Evolutionary conservation across 148 eudicot species (phyloP).

Genomic region (Fagopyrum homotropicum): DNA sequence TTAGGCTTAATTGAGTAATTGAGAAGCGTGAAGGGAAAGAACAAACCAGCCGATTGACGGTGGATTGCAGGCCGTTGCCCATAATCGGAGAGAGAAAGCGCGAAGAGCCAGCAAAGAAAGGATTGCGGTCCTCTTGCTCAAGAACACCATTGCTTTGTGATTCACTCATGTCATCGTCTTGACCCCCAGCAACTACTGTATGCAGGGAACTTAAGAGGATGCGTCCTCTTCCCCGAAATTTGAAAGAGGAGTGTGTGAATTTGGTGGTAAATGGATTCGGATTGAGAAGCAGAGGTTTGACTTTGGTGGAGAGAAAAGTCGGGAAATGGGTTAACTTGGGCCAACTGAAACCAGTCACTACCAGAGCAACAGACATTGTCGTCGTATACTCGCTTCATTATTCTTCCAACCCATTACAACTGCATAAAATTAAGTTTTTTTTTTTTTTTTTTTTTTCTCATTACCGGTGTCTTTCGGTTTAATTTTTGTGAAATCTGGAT

Average conservation of each 20-base stretch:
- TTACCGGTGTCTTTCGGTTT: too few relatives aligned
- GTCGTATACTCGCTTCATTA: neutral
- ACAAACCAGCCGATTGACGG: slow-evolving; percentile 14
- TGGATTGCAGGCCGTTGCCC: neutral
- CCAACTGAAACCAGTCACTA: neutral
- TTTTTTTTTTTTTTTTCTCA: too few relatives aligned
- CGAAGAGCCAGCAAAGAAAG: neutral
- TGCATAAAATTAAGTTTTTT: too few relatives aligned
- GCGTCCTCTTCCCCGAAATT: neutral
- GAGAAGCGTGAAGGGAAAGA: neutral
- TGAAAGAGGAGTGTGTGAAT: neutral
- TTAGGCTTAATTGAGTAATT: neutral
- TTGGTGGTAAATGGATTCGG: neutral
- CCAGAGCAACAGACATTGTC: neutral
- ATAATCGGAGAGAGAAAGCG: neutral
- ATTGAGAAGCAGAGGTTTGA: neutral
- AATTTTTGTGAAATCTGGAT: too few relatives aligned
- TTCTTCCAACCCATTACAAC: too few relatives aligned
- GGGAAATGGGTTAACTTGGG: neutral
- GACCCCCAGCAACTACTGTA: neutral
- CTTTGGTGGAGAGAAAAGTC: neutral
- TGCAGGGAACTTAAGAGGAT: neutral
- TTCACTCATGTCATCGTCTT: neutral
- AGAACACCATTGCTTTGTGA: neutral
- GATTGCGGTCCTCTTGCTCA: slow-evolving; percentile 1